Evolutionary conservation across 2,329 filamentous ascomycete genomes (phyloP), one percentile per base, ranked within the genome.

Genomic region (Ploettnerulaceae sp.): DNA sequence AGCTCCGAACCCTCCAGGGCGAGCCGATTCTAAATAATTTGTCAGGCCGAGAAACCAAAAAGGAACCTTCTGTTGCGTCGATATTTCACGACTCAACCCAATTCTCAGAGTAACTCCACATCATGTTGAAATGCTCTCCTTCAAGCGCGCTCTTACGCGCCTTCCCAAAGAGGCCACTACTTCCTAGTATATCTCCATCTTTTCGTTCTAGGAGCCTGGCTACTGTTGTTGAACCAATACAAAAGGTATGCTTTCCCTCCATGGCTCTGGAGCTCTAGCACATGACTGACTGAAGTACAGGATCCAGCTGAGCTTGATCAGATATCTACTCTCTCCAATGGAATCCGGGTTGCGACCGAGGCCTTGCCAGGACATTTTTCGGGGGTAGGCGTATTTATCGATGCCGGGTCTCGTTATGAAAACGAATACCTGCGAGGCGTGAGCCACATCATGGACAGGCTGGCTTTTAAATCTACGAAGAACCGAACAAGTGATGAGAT

Each of bases 361-460:
- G 89, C 90, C 47, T 77, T 97, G 8, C 90, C 91, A 1, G 93
- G 93, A 32, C 90, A 90, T 58, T 98, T 98, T 67, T 87, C 90
- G 3, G 93, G 89, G 40, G 86, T 98, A 12, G 93, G 93, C 34
- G 89, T 97, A 53, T 98, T 96, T 70, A 81, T 98, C 63, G 90
- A 97, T 66, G 89, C 89, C 22, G 93, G 93, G 12, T 97, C 93
- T 45, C 81, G 93, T 57, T 97, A 93, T 71, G 93, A 98, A 68
- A 91, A 86, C 64, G 77, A 82, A 32, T 81, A 82, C 37, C 73
- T 98, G 45, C 83, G 88, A 49, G 93, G 93, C 34, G 87, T 94
- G 21, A 95, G 89, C 65, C 93, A 98, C 68, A 94, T 98, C 57
- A 86, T 96, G 76, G 93, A 98, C 67, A 79, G 93, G 4, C 70